These are phyloP conservation scores for Lecanosticta acicola DNA, from an alignment of 2,329 filamentous ascomycete species.

Conservation along the genomic window DNA sequence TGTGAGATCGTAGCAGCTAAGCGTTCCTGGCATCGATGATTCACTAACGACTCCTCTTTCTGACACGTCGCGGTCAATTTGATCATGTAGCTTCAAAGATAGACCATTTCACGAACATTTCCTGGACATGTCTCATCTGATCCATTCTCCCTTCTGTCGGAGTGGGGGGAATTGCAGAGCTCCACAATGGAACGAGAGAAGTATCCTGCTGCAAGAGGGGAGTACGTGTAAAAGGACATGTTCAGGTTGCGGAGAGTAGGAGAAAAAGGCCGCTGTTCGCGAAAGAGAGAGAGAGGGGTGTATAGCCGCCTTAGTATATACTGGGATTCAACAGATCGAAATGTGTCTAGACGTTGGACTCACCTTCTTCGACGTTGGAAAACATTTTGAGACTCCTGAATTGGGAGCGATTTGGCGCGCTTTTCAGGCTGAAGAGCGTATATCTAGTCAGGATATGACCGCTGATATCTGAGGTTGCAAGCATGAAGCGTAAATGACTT, in stretches of 20 bases:
- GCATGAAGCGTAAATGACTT: too few relatives aligned
- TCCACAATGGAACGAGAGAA: slow-evolving; percentile 38
- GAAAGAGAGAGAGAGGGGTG: slow-evolving; percentile 35
- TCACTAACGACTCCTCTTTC: too few relatives aligned
- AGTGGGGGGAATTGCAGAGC: slow-evolving; percentile 27
- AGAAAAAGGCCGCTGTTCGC: slow-evolving; percentile 37
- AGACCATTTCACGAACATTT: slow-evolving; percentile 40
- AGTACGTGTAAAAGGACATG: slow-evolving; percentile 43
- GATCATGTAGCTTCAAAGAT: slow-evolving; percentile 42
- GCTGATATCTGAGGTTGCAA: too few relatives aligned
- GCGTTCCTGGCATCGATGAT: too few relatives aligned
- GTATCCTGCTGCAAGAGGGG: slow-evolving; percentile 33
- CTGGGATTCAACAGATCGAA: too few relatives aligned
- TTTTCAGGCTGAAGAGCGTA: too few relatives aligned
- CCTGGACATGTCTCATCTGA: slow-evolving; percentile 31
- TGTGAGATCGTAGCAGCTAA: too few relatives aligned
- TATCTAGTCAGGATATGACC: too few relatives aligned
- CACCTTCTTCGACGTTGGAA: too few relatives aligned
- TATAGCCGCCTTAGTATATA: slow-evolving; percentile 46
- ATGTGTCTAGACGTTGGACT: too few relatives aligned
- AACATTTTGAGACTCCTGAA: too few relatives aligned
- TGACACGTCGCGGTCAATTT: slow-evolving; percentile 31
- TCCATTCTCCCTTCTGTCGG: slow-evolving; percentile 24
- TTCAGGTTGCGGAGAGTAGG: slow-evolving; percentile 39
- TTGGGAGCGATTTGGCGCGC: too few relatives aligned